Evolutionary conservation across 164 flowering plant species (phyloP), one percentile per base, ranked within the genome.

Genomic region (Stephania cephalantha): DNA sequence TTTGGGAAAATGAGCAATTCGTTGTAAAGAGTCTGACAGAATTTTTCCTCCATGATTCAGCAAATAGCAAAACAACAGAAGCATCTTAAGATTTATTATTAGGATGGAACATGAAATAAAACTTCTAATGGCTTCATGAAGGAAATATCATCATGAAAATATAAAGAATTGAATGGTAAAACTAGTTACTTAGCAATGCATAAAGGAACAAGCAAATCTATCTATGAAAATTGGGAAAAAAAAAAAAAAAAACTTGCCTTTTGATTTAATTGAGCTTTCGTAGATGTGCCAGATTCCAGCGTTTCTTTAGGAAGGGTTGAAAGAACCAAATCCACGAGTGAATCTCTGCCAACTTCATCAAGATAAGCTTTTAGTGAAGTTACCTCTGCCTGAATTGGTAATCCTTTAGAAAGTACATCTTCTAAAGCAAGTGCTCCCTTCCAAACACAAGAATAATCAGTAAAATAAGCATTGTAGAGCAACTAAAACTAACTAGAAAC

Each of bases 341-440:
- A 86, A 70, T 92, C 97, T 81, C 81, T 86, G 72, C 88, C 97
- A 83, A 85, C 79, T 70, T 88, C 91, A 73, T 90, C 94, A 79
- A 91, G 84, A 77, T 86, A 85, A 58, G 81, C 73, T 70, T 80
- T 87, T 71, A 95, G 78, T 65, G 86, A 87, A 78, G 85, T 84
- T 68, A 96, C 83, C 78, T 96, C 98, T 73, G 81, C 78, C 80
- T 90, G 87, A 77, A 94, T 86, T 17, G 97, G 97, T 58, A 88
- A 80, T 31, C 99, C 99, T 82, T 86, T 92, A 30, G 98, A 85
- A 25, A 96, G 86, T 72, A 97, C 91, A 88, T 92, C 98, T 85
- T 94, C 95, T 73, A 94, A 79, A 46, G 97, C 95, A 79, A 93
- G 90, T 65, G 95, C 90, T 78, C 93, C 95, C 99, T 96, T 84